Conservation (phyloP, 2,329 filamentous ascomycete species). For the Botrytis fragariae region DNA sequence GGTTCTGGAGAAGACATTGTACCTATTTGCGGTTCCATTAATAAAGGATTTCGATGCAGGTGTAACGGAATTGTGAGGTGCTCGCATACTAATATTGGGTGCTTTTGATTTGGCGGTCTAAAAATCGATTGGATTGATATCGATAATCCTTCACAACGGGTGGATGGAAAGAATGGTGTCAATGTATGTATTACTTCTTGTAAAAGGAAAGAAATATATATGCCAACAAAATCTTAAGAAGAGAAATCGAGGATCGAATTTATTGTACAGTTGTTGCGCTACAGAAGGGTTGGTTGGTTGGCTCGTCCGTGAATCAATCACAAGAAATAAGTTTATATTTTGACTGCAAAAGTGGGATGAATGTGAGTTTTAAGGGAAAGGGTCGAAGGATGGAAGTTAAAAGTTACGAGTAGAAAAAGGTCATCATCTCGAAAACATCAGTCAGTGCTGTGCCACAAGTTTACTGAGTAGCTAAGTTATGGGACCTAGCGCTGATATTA, state of each 20-base stretch:
- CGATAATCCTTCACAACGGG: not conserved
- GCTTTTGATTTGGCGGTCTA: not conserved
- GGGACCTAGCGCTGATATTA: not conserved
- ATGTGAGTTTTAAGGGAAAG: not conserved
- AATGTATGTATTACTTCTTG: not conserved
- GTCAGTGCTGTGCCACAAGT: conserved; percentile 1
- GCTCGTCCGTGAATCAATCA: not conserved
- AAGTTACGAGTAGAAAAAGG: not conserved
- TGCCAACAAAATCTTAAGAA: not conserved
- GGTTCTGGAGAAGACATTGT: conserved; percentile 31
- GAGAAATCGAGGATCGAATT: not conserved
- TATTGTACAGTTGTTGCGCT: not conserved
- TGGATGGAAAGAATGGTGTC: not conserved
- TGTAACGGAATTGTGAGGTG: not conserved
- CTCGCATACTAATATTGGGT: conserved; percentile 5
- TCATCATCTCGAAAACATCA: not conserved
- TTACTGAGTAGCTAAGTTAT: not conserved
- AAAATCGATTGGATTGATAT: not conserved
- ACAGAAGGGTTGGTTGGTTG: not conserved
- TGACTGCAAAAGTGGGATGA: not conserved
- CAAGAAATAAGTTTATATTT: not conserved
- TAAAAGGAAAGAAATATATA: not conserved
- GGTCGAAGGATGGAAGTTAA: not conserved
- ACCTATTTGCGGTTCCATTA: conserved; percentile 21
- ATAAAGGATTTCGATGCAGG: not conserved